Evolutionary conservation across 495 filamentous ascomycete genomes (phyloP).

Genomic region (Xylaria bambusicola): DNA sequence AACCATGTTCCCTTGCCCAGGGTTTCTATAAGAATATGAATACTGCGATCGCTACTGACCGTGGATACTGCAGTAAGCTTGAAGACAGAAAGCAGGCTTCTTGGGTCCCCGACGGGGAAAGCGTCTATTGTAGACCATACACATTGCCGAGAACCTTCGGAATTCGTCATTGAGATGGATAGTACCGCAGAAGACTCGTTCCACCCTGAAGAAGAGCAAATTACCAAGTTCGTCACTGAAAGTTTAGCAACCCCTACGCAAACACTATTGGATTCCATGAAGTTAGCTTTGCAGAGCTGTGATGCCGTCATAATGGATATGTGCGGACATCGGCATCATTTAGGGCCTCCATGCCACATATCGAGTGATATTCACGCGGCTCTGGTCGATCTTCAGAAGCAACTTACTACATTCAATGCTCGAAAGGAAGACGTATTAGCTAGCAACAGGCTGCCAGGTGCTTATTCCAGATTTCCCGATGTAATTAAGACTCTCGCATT

Average conservation of each 20-base stretch:
- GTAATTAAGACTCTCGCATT: conserved; percentile 58
- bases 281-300: conserved; percentile 40
- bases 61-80: conserved; percentile 30
- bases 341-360: conserved; percentile 38
- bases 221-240: conserved; percentile 38
- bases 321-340: conserved; percentile 45
- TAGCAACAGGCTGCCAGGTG: conserved; percentile 35
- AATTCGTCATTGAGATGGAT: conserved; percentile 37
- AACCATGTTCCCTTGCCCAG: too few relatives aligned
- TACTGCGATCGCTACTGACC: not conserved
- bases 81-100: conserved; percentile 46
- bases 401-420: conserved; percentile 36
- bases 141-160: not conserved
- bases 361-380: conserved; percentile 36
- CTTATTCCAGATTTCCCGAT: conserved; percentile 40
- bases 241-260: conserved; percentile 49
- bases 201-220: conserved; percentile 25
- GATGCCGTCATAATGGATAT: conserved; percentile 53
- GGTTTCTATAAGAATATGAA: not conserved
- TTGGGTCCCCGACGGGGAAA: conserved; percentile 23
- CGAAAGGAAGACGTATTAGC: conserved; percentile 33
- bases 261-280: conserved; percentile 49
- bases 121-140: not conserved
- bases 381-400: conserved; percentile 37
- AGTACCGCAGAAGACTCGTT: not conserved